Evolutionary conservation across 2,329 filamentous ascomycete species (phyloP), one percentile per base, ranked within the genome.

Genomic region (Neopestalotiopsis clavispora): DNA sequence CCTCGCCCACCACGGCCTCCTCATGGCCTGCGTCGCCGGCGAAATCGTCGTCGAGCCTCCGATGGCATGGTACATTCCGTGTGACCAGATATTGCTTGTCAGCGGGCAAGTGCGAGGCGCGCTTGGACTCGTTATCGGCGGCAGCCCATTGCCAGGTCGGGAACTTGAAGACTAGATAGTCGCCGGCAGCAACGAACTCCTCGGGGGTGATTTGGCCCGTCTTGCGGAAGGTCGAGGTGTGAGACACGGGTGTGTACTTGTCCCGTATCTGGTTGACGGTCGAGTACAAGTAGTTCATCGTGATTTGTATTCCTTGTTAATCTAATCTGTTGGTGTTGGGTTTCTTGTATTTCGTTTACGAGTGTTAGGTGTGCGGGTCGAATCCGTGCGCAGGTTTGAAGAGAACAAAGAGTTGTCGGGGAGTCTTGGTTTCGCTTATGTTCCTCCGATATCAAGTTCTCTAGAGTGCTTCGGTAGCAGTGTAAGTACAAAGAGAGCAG

Each of bases 121-220:
- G 92, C 80, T 94, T 93, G 71, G 89, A 87, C 1, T 91, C 89
- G n/a, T 91, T 90, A 67, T 95, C 93, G 73, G 95, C 95, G 76
- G 96, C 94, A 73, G 92, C 91, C 96, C 96, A 99, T 64, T 94
- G 92, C 96, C 96, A 99, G 69, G 95, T 97, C 9, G 95, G 96
- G 83, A 99, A 99, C 85, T 98, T 98, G 90, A 97, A 97, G 77
- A 97, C 95, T 49, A 99, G 90, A 80, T 98, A 99, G 84, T 99
- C 96, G 75, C 96, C 96, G 3, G 96, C 96, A 4, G 93, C 92
- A 65, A 98, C 87, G 81, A 99, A 99, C 86, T 99, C 96, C 78
- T 98, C 95, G 20, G 95, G 95, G 0, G 95, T 98, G 82, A 99
- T 96, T 84, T 98, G 93, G 73, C 96, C 96, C 4, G 95, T 97